Percentiles rank a stretch among this genome's conserved stretches.
phyloP scores from a whole-genome alignment of 306 rosid species.

The Lagenaria siceraria region DNA sequence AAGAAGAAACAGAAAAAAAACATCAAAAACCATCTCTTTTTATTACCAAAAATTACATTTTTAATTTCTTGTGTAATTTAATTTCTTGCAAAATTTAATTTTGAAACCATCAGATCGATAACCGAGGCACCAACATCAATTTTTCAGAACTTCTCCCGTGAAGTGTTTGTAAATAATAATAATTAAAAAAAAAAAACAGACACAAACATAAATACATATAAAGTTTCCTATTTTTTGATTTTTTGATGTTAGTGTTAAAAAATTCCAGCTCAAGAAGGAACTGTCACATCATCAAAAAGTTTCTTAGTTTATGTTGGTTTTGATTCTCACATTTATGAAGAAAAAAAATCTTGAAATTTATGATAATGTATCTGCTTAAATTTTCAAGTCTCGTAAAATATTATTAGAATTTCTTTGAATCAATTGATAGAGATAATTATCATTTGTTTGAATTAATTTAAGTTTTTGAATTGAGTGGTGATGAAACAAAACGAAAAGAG shows the following conservation, averaged over 20 bases:
- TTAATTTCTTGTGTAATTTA: not conserved
- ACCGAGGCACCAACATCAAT: not conserved
- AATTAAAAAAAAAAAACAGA: no score
- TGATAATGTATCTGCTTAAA: no score
- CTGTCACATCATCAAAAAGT: slow-evolving; percentile 50
- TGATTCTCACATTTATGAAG: no score
- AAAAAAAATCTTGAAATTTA: no score
- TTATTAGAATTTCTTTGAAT: no score
- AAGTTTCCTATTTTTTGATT: not conserved
- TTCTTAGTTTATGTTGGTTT: slow-evolving; percentile 3
- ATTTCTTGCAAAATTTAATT: not conserved
- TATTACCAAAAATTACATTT: not conserved
- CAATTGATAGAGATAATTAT: no score
- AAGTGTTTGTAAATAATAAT: not conserved
- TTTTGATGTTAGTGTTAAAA: not conserved
- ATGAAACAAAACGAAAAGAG: not conserved
- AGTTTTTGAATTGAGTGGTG: not conserved
- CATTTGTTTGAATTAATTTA: not conserved
- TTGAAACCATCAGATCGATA: not conserved
- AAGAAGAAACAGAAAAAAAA: not conserved
- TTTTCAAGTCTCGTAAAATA: no score
- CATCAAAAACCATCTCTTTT: not conserved
- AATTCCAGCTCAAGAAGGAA: slow-evolving; percentile 13
- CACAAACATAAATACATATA: not conserved
- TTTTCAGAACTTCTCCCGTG: not conserved